Evolutionary conservation across 2,329 filamentous ascomycete species (phyloP).

Genomic region (Trichoderma sp.): DNA sequence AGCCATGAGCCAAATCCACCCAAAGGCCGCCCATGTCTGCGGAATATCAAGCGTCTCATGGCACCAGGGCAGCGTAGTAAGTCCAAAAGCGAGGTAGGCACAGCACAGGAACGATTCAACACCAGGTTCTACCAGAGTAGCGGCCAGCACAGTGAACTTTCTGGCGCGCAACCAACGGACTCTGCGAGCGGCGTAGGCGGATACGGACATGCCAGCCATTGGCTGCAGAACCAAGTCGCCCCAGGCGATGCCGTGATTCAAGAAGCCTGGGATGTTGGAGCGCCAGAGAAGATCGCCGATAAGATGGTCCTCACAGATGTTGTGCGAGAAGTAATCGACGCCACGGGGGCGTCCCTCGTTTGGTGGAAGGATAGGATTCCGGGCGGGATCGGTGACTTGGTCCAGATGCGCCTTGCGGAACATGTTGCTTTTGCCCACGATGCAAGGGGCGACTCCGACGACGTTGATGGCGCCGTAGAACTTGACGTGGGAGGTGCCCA

Average conservation of each 20-base stretch:
- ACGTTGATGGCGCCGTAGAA: conserved; percentile 98
- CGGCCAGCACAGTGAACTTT: conserved; percentile 87
- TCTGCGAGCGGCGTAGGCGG: conserved; percentile 73
- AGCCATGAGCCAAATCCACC: conserved; percentile 61
- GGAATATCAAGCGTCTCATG: conserved; percentile 50
- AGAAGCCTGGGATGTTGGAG: conserved; percentile 58
- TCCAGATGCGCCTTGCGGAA: conserved; percentile 90
- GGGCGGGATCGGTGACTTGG: conserved; percentile 56
- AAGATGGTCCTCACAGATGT: conserved; percentile 96
- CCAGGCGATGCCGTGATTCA: conserved; percentile 78
- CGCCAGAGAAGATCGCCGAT: conserved; percentile 92
- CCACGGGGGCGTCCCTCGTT: conserved; percentile 54
- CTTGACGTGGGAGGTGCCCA: conserved; percentile 90
- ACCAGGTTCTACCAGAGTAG: conserved; percentile 88
- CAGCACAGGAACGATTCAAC: conserved; percentile 86
- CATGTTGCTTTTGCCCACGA: conserved; percentile 98
- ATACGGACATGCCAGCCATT: conserved; percentile 74
- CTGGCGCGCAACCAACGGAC: conserved; percentile 88
- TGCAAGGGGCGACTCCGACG: conserved; percentile 83
- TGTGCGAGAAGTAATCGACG: conserved; percentile 89
- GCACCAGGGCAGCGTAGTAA: conserved; percentile 70
- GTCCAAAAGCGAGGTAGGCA: conserved; percentile 71
- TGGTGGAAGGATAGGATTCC: conserved; percentile 42
- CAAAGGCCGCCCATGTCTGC: conserved; percentile 66
- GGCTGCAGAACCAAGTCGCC: conserved; percentile 90